These are phyloP conservation scores for Penicillium angulare DNA, from an alignment of 495 filamentous ascomycete genomes.

Conservation along the genomic window DNA sequence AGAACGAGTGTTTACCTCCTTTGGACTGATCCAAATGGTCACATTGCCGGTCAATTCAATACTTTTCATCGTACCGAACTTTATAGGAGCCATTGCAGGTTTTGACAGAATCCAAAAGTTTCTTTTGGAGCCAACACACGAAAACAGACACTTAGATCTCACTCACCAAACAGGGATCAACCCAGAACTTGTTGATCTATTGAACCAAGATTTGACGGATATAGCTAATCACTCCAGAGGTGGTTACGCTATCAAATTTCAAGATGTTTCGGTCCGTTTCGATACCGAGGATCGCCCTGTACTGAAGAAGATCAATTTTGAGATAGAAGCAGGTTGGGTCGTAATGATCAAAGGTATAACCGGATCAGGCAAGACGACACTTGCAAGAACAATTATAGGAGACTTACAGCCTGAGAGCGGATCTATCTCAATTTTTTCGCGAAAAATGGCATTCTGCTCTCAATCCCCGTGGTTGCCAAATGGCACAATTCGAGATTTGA, in stretches of 20 bases:
- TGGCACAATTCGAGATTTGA: neutral
- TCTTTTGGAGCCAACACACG: neutral
- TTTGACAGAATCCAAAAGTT: neutral
- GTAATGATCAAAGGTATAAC: neutral
- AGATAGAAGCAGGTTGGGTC: neutral
- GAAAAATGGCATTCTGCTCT: neutral
- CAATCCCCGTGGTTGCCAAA: neutral
- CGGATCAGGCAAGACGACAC: neutral
- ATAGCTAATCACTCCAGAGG: neutral
- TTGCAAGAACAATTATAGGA: neutral
- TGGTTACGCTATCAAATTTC: neutral
- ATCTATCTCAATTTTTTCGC: neutral
- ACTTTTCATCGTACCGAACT: neutral
- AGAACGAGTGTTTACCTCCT: constrained; percentile 1
- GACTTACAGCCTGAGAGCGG: neutral
- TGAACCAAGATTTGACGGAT: neutral
- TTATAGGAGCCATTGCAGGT: neutral
- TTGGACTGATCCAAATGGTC: neutral
- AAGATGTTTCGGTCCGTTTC: neutral
- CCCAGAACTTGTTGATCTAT: neutral
- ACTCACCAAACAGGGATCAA: neutral
- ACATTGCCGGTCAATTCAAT: neutral
- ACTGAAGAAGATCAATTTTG: neutral
- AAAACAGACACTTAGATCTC: neutral
- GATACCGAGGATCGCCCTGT: neutral